Evolutionary conservation across 345 rosid species (phyloP).

Genomic region (Physaria fendleri): DNA sequence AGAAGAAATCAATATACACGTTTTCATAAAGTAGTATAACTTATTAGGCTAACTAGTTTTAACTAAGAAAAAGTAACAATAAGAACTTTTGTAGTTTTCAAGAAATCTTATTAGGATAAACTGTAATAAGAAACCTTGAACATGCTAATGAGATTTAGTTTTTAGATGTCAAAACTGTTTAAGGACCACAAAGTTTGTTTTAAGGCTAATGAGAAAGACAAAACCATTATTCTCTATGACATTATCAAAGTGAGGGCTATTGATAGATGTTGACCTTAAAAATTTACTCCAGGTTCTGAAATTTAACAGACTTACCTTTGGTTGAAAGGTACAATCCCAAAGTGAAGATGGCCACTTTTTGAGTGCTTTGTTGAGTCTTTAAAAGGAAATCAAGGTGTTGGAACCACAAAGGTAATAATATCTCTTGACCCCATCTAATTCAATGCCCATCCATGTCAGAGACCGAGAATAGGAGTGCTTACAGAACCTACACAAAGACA

Average conservation of each 20-base stretch:
- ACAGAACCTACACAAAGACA: constrained; percentile 24
- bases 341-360: constrained; percentile 3
- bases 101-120: constrained; percentile 7
- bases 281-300: constrained; percentile 4
- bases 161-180: background rate
- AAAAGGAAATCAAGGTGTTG: constrained; percentile 27
- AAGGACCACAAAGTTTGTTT: background rate
- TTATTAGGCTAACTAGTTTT: constrained; percentile 20
- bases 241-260: constrained; percentile 8
- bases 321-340: background rate
- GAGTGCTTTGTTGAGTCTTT: constrained; percentile 13
- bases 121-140: constrained; percentile 15
- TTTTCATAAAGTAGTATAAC: constrained; percentile 9
- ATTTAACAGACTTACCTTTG: constrained; percentile 1
- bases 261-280: constrained; percentile 23
- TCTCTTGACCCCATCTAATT: constrained; percentile 25
- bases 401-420: constrained; percentile 26
- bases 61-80: background rate
- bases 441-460: constrained; percentile 29
- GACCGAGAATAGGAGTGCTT: constrained; percentile 18
- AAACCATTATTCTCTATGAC: constrained; percentile 4
- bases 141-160: background rate
- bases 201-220: background rate
- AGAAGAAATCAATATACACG: background rate
- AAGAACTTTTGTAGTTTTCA: constrained; percentile 5